phyloP scores from a whole-genome alignment of 1,284 basidiomycete species.

The Somion occarium region DNA sequence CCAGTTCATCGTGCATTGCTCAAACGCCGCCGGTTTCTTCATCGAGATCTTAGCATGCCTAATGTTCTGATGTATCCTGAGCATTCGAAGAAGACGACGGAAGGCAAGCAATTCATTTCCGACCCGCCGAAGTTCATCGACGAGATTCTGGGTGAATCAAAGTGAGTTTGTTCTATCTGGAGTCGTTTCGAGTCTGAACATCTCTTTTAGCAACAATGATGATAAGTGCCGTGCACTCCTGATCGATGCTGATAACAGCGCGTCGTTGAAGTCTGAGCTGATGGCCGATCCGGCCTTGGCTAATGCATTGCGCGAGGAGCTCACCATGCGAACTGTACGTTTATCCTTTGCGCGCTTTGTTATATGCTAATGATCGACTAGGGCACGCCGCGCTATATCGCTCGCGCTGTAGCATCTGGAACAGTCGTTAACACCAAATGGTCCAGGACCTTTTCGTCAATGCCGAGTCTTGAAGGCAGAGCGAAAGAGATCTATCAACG shows the following conservation, averaged over 20 bases:
- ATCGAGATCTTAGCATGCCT: constrained; percentile 11
- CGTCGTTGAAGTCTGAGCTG: background rate
- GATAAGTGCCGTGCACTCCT: constrained; percentile 5
- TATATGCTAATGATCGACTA: too few relatives aligned
- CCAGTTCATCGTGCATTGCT: constrained; percentile 8
- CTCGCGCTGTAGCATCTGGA: constrained; percentile 5
- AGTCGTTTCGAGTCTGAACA: too few relatives aligned
- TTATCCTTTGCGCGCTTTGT: too few relatives aligned
- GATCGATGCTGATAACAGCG: constrained; percentile 10
- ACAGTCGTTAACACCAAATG: background rate
- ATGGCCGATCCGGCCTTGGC: background rate
- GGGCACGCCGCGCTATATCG: constrained; percentile 12
- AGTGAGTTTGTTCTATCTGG: too few relatives aligned
- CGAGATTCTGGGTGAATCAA: background rate
- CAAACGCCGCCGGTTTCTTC: background rate
- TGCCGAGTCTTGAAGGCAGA: constrained; percentile 7
- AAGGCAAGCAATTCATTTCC: background rate
- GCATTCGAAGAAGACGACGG: background rate
- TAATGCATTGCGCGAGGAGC: background rate
- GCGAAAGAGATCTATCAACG: constrained; percentile 4
- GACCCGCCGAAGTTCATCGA: constrained; percentile 10
- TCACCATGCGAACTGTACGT: constrained; percentile 4
- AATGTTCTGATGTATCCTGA: constrained; percentile 14
- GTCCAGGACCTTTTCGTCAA: background rate
- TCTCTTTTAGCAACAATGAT: background rate